Conservation (phyloP, 495 filamentous ascomycete species). For the Lindgomyces ingoldianus region DNA sequence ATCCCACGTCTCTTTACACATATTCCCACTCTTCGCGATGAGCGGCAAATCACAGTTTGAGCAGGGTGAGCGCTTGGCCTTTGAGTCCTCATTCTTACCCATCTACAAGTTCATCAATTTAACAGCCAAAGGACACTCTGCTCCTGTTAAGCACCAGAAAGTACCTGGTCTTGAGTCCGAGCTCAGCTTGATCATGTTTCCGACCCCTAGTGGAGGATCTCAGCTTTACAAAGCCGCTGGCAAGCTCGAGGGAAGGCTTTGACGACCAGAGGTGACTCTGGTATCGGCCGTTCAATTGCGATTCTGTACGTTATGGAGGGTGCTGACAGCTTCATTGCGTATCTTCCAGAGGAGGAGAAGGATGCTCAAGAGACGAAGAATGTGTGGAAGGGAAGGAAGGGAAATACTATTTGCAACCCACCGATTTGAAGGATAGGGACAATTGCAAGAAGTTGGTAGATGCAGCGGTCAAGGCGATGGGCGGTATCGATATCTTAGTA, state of each 20-base stretch:
- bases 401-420: slow-evolving; percentile 60
- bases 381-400: slow-evolving; percentile 64
- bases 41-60: slow-evolving; percentile 30
- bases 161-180: slow-evolving; percentile 69
- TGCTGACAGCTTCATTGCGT: slow-evolving; percentile 71
- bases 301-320: slow-evolving; percentile 84
- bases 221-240: slow-evolving; percentile 76
- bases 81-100: neutral
- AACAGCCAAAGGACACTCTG: slow-evolving; percentile 58
- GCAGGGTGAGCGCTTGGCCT: slow-evolving; percentile 27
- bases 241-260: slow-evolving; percentile 75
- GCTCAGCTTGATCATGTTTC: slow-evolving; percentile 66
- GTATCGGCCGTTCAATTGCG: slow-evolving; percentile 77
- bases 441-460: slow-evolving; percentile 74
- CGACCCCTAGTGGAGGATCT: slow-evolving; percentile 68
- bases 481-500: slow-evolving; percentile 73
- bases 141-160: slow-evolving; percentile 67
- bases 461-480: slow-evolving; percentile 62
- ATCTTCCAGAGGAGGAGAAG: slow-evolving; percentile 73
- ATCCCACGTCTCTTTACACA: no score
- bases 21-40: neutral
- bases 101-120: neutral
- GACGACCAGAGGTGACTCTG: slow-evolving; percentile 81
- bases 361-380: slow-evolving; percentile 75
- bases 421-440: slow-evolving; percentile 61